Percentiles rank a stretch among this genome's conserved stretches.
phyloP scores from a whole-genome alignment of 805 yeast genomes.

The Zygotorulaspora florentina region DNA sequence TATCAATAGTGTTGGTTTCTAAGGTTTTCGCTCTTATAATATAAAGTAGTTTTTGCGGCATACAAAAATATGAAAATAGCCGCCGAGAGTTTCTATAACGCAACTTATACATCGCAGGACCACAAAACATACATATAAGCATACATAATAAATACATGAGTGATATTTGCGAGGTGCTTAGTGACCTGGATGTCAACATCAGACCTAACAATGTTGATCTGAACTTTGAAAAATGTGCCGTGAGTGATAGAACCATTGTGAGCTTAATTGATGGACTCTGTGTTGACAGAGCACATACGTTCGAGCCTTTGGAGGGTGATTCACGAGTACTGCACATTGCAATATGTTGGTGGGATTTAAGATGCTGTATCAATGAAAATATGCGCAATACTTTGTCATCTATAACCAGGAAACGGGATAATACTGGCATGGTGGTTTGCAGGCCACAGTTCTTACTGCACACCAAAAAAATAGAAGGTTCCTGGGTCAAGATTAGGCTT shows the following conservation, averaged over 20 bases:
- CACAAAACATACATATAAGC: neutral
- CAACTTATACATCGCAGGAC: neutral
- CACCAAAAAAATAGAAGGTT: neutral
- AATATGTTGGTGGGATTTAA: conserved; percentile 1
- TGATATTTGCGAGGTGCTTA: neutral
- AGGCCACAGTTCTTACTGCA: neutral
- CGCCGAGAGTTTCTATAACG: neutral
- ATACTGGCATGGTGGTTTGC: neutral
- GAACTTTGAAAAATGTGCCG: neutral
- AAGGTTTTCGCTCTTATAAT: neutral
- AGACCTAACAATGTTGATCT: neutral
- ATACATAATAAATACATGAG: neutral
- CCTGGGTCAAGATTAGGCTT: conserved; percentile 3
- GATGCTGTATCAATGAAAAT: neutral
- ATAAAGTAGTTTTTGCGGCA: neutral
- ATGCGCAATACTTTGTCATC: neutral
- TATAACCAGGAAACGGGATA: neutral
- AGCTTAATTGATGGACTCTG: neutral
- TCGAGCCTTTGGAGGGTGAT: neutral
- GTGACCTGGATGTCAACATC: neutral
- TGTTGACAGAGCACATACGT: neutral
- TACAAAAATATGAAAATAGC: neutral
- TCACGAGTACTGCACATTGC: neutral
- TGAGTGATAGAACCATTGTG: neutral
- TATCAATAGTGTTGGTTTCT: too few relatives aligned